phyloP scores from a whole-genome alignment of 768 basidiomycete species.

The Lactarius deliciosus region DNA sequence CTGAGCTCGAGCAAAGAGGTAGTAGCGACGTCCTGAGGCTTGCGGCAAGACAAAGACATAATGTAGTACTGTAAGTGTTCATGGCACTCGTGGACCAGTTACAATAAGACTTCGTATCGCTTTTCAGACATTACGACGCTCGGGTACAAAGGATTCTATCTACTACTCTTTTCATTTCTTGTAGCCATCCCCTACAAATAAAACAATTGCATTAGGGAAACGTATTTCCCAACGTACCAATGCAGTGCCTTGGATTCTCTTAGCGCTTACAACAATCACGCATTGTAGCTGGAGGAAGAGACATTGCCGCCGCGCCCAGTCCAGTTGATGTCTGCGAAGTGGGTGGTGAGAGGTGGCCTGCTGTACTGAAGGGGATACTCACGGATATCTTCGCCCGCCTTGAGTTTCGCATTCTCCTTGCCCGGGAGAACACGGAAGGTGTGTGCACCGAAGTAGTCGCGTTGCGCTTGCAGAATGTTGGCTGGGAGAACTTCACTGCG shows the following conservation, averaged over 20 bases:
- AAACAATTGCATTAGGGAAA: background rate
- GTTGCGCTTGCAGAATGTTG: conserved; percentile 94
- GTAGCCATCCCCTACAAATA: background rate
- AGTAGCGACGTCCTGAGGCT: background rate
- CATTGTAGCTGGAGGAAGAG: conserved; percentile 82
- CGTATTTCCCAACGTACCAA: conserved; percentile 2
- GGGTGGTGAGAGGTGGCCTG: background rate
- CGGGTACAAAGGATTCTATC: conserved; percentile 20
- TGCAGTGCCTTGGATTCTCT: background rate
- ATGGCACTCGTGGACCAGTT: background rate
- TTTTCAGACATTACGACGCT: conserved; percentile 16
- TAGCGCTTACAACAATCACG: conserved; percentile 39
- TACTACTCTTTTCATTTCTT: conserved; percentile 19
- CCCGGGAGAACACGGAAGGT: conserved; percentile 94
- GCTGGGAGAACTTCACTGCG: conserved; percentile 93
- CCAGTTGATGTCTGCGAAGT: conserved; percentile 86
- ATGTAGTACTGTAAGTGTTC: background rate
- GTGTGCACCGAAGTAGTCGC: conserved; percentile 99
- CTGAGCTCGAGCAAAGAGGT: background rate
- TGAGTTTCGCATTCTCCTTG: conserved; percentile 82
- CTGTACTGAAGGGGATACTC: conserved; percentile 37
- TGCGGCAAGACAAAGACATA: background rate
- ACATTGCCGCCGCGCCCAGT: conserved; percentile 96
- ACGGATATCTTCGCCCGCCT: conserved; percentile 85
- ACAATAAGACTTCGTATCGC: background rate